Evolutionary conservation across 495 filamentous ascomycete genomes (phyloP).

Genomic region (Trichoderma gamsii): DNA sequence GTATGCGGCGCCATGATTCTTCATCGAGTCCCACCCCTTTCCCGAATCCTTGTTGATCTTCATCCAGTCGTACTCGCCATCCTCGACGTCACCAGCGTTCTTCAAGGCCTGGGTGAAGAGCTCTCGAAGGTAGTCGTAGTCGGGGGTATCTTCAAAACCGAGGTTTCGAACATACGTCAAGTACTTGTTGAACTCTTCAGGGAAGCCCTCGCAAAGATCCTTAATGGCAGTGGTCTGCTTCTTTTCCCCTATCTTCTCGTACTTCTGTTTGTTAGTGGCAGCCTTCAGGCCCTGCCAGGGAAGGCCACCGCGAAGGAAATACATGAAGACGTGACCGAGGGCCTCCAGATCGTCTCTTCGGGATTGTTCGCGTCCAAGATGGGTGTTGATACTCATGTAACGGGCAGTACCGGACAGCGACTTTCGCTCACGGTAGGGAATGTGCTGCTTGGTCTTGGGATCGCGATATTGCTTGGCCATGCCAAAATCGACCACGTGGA

Average conservation of each 20-base stretch:
- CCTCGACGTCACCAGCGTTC: conserved; percentile 88
- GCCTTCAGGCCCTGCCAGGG: conserved; percentile 99
- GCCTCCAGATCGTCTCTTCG: conserved; percentile 95
- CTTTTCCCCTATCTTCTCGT: conserved; percentile 99
- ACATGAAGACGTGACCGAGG: conserved; percentile 98
- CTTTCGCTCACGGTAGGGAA: conserved; percentile 96
- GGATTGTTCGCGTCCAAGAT: conserved; percentile 93
- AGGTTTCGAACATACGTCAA: conserved; percentile 95
- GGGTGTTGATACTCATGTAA: conserved; percentile 99
- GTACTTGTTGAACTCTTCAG: conserved; percentile 97
- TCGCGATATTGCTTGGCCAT: conserved; percentile 99
- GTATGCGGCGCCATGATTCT: conserved; percentile 68
- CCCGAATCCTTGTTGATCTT: conserved; percentile 79
- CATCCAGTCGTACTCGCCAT: conserved; percentile 99
- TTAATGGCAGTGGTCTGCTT: conserved; percentile 97
- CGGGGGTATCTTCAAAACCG: conserved; percentile 95
- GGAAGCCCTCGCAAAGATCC: conserved; percentile 93
- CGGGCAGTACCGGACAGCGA: conserved; percentile 93
- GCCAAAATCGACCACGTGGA: conserved; percentile 98
- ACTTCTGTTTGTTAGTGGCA: conserved; percentile 99
- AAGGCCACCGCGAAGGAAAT: conserved; percentile 91
- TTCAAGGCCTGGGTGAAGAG: conserved; percentile 96
- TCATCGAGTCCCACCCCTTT: conserved; percentile 81
- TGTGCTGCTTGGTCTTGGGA: conserved; percentile 98
- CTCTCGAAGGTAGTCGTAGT: conserved; percentile 97